Evolutionary conservation across 768 basidiomycete species (phyloP).

Genomic region (Mycena polygramma): DNA sequence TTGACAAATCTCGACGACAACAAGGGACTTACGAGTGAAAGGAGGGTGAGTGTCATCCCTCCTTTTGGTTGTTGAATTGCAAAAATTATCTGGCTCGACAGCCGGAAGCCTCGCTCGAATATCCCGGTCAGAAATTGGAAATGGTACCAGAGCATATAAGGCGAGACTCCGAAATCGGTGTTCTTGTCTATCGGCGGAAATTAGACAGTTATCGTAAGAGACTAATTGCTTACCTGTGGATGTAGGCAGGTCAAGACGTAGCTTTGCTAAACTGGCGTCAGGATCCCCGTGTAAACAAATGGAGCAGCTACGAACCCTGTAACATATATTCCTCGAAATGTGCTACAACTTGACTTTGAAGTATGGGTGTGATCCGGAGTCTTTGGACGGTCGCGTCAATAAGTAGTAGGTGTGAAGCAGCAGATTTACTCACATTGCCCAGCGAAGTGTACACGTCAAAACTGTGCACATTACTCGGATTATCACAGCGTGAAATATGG

Average conservation of each 20-base stretch:
- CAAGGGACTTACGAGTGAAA: slow-evolving; percentile 14
- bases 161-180: background rate
- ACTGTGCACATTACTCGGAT: background rate
- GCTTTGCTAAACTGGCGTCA: background rate
- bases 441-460: background rate
- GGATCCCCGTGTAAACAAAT: too few species aligned
- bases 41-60: slow-evolving; percentile 3
- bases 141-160: background rate
- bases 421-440: slow-evolving; percentile 9
- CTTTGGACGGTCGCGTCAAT: too few species aligned
- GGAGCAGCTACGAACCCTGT: background rate
- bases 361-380: background rate
- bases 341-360: slow-evolving; percentile 3
- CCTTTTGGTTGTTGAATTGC: slow-evolving; percentile 6
- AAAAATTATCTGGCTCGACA: slow-evolving; percentile 15
- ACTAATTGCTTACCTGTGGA: background rate
- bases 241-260: slow-evolving; percentile 22
- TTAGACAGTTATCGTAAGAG: background rate
- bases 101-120: background rate
- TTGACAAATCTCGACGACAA: background rate
- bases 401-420: too few species aligned
- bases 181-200: slow-evolving; percentile 3
- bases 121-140: slow-evolving; percentile 4
- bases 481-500: background rate
- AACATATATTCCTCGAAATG: slow-evolving; percentile 22